Base-by-base conservation (phyloP, 805 yeast genomes). In the Yarrowia phangngaensis region DNA sequence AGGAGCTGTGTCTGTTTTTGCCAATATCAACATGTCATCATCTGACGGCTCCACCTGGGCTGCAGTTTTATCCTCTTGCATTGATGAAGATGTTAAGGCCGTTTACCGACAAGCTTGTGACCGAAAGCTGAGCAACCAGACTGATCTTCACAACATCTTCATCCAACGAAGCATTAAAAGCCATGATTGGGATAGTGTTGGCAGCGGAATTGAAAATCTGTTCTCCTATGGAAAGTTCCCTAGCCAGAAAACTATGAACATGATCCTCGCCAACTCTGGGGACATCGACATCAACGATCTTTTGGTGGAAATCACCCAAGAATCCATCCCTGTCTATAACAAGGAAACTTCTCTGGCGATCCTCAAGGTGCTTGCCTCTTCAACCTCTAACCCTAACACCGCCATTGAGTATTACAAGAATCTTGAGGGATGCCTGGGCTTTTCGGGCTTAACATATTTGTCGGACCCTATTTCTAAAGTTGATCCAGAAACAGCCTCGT, bases 201-300 rank as follows among this genome's bases (percentile, higher is more conserved):
- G 32, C 4, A 11, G 23, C 7, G 45, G 45, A 2, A 38, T 38
- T 13, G 45, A 38, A n/a, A 38, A 38, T 14, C 45, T 38, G 19
- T 38, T n/a, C 6, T 8, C 45, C 2, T 41, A 41, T 13, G 48
- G 48, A 7, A 6, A 15, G 22, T 41, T 41, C 35, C 48, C 48
- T 17, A 12, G 9, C 20, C 22, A 13, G 4, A 20, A 14, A 22
- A 20, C 48, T 20, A 41, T 41, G 48, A 8, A 12, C 16, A n/a
- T 20, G 35, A 29, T 41, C 8, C 22, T 41, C 12, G 13, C n/a
- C 3, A 20, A 29, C 35, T n/a, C 22, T 12, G 34, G 22, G 8
- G 22, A 41, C 28, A 8, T 41, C 4, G 48, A 41, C 13, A 20
- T 41, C 12, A 8, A n/a, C 15, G 48, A 41, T 6, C 35, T 41